These are phyloP conservation scores for Myotisia sp. DNA, from an alignment of 2,329 filamentous ascomycete genomes.

Conservation along the genomic window DNA sequence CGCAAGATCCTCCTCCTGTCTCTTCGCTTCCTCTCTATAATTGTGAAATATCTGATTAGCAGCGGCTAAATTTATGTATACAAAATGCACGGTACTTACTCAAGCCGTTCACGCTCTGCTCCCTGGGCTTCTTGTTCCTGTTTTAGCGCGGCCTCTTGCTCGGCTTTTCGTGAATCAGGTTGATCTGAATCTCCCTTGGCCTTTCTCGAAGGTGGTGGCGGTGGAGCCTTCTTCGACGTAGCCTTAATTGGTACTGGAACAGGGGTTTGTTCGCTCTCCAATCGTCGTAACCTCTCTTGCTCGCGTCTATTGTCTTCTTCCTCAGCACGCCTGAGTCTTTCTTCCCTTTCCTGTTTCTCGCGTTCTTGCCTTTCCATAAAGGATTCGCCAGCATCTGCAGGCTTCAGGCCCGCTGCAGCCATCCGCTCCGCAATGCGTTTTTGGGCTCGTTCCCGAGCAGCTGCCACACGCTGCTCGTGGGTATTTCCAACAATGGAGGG, in stretches of 20 bases:
- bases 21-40: constrained; percentile 54
- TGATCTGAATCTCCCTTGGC: constrained; percentile 42
- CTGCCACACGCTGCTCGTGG: constrained; percentile 82
- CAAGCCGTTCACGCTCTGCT: constrained; percentile 57
- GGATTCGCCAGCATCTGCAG: constrained; percentile 64
- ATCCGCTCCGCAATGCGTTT: constrained; percentile 93
- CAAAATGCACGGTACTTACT: constrained; percentile 54
- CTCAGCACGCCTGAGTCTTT: constrained; percentile 76
- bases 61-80: not conserved
- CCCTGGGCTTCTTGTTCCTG: constrained; percentile 49
- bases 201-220: constrained; percentile 59
- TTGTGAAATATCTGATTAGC: not conserved
- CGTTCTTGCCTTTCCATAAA: constrained; percentile 74
- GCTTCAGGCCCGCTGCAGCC: constrained; percentile 81
- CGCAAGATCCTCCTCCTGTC: constrained; percentile 66
- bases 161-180: constrained; percentile 42
- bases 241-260: constrained; percentile 43
- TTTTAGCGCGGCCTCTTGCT: constrained; percentile 40
- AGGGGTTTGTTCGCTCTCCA: constrained; percentile 59
- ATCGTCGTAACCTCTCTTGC: constrained; percentile 65
- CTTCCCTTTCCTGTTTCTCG: constrained; percentile 73
- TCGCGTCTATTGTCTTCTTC: constrained; percentile 87
- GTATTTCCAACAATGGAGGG: constrained; percentile 77
- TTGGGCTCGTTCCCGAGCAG: constrained; percentile 93
- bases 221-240: constrained; percentile 48